Base-by-base conservation (phyloP, 2,329 filamentous ascomycete genomes). In the Drechslera avenae region DNA sequence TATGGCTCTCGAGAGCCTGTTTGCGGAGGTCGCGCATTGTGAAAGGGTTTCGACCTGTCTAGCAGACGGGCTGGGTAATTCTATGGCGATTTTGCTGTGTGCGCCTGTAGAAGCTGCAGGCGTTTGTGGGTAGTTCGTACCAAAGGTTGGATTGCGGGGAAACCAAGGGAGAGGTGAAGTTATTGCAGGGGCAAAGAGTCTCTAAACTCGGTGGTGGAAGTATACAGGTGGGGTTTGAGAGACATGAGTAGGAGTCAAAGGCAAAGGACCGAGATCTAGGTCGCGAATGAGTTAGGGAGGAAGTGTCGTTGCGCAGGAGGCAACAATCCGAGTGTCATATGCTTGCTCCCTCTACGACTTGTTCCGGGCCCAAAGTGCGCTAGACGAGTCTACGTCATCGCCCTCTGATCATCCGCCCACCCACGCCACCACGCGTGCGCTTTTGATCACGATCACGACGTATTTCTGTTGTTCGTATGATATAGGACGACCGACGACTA, bases 1-100 rank as follows among this genome's bases (percentile, higher is more conserved):
- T 91, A 69, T 83, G 83, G 75, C 84, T 86, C 74, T 87, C 86
- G 51, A 90, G 83, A 42, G 84, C 86, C 73, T 88, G 86, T 68
- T 88, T 86, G 62, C 86, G 74, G 39, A 80, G 73, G 47, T 87
- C 84, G 66, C 81, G 84, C 85, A 88, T 88, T 37, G 45, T 64
- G 55, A 39, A 44, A 9, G 19, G 5, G 17, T 18, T 28, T 9
- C 2, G n/a, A 23, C 2, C 26, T 36, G 14, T 18, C 33, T 17
- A 17, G 28, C 39, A 16, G 9, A 10, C n/a, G 9, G 36, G 31
- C 26, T 26, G 12, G 18, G 14, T 17, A 8, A 7, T 12, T 17
- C 36, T 26, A 16, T 14, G 5, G n/a, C 21, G 19, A 16, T 16
- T 36, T 37, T 35, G 23, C 39, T 47, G 34, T 35, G 36, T 13